A percentile compares a stretch with the other conserved stretches of the same genome.
Conservation (phyloP, 2,329 filamentous ascomycete species). For the Balansia obtecta region DNA sequence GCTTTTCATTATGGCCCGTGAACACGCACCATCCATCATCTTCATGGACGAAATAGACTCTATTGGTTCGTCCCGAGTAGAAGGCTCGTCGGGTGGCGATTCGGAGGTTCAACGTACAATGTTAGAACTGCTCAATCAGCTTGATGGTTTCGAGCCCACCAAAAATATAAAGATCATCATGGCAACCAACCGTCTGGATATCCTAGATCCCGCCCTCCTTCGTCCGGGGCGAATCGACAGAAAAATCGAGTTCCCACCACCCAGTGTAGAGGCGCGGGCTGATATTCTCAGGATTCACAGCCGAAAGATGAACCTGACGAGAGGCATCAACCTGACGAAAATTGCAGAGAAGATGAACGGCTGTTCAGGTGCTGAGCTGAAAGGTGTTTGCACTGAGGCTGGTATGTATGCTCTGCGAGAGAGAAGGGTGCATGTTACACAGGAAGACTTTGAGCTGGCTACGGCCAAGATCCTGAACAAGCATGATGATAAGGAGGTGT, state of each 20-base stretch:
- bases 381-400: constrained; percentile 97
- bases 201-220: constrained; percentile 86
- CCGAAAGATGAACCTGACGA: constrained; percentile 94
- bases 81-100: constrained; percentile 88
- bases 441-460: constrained; percentile 96
- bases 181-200: constrained; percentile 96
- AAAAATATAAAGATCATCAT: constrained; percentile 99
- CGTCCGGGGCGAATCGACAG: constrained; percentile 96
- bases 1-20: constrained; percentile 96
- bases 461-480: constrained; percentile 99
- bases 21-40: constrained; percentile 96
- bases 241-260: constrained; percentile 97
- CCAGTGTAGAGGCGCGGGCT: constrained; percentile 88
- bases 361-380: constrained; percentile 92
- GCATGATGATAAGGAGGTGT: constrained; percentile 96
- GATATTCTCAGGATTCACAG: constrained; percentile 97
- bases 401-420: constrained; percentile 97
- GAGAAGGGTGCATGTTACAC: constrained; percentile 91
- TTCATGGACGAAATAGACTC: constrained; percentile 99
- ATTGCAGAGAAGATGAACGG: constrained; percentile 99
- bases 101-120: constrained; percentile 98
- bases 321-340: constrained; percentile 95
- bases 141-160: constrained; percentile 96
- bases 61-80: constrained; percentile 92
- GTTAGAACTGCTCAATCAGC: constrained; percentile 94